phyloP scores from a whole-genome alignment of 805 yeast genomes.

The Debaryomyces prosopidis region DNA sequence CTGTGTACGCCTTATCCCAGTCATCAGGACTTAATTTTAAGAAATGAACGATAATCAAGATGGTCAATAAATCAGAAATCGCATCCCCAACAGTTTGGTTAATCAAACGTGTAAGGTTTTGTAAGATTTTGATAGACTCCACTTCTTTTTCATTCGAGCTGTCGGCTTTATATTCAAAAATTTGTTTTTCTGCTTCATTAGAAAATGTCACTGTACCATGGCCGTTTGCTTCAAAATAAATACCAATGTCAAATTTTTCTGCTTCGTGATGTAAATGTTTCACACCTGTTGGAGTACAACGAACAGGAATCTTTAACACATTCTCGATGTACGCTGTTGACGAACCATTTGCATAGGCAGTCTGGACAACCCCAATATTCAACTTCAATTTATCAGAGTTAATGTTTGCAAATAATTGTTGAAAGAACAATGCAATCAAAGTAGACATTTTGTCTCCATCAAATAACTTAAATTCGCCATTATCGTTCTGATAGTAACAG shows the following conservation, averaged over 20 bases:
- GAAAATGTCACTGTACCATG: constrained; percentile 94
- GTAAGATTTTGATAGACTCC: constrained; percentile 53
- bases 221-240: constrained; percentile 98
- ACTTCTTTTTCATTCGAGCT: constrained; percentile 41
- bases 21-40: constrained; percentile 58
- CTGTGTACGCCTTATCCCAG: constrained; percentile 80
- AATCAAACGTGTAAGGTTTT: constrained; percentile 66
- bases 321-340: constrained; percentile 72
- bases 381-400: constrained; percentile 45
- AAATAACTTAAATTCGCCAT: constrained; percentile 51
- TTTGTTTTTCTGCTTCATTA: constrained; percentile 40
- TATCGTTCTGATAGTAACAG: constrained; percentile 57
- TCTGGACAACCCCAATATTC: constrained; percentile 84
- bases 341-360: constrained; percentile 96
- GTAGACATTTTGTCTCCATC: constrained; percentile 97
- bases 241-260: constrained; percentile 80
- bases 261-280: constrained; percentile 96
- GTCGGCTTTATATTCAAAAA: constrained; percentile 32
- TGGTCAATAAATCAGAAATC: constrained; percentile 83
- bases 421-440: constrained; percentile 69
- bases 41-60: constrained; percentile 61
- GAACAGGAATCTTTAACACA: constrained; percentile 69
- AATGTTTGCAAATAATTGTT: constrained; percentile 47
- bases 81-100: constrained; percentile 99
- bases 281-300: constrained; percentile 93